Evolutionary conservation across 225 moss, liverwort and hornwort species (phyloP), one percentile per base, ranked within the genome.

Genomic region (Pseudisothecium myosuroides): DNA sequence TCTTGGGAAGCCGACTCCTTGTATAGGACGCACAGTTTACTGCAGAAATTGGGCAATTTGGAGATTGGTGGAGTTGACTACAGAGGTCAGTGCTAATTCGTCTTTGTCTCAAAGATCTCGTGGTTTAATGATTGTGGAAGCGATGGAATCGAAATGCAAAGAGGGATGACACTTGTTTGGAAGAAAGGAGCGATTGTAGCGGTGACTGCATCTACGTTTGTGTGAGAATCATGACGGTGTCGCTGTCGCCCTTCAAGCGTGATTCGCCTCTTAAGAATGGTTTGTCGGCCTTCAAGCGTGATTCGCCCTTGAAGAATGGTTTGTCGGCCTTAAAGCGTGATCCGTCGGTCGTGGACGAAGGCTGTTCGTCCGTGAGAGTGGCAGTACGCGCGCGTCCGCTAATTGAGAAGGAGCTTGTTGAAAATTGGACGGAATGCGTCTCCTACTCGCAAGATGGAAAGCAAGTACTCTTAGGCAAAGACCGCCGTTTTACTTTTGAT

Each of bases 401-500:
- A 76, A 88, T 96, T 84, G 98, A 98, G 94, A 96, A 96, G 90
- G 98, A 98, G 90, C 91, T 96, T 19, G 94, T 93, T 75, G 98
- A 98, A 89, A 96, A 95, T 75, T 96, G 98, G 90, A 88, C 90
- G 83, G 96, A 98, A 67, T 98, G 98, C 82, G 95, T 96, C 49
- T 89, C 94, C 41, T 97, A 98, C 83, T 93, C 97, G 76, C 87
- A 88, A 83, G 98, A 96, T 89, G 96, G 96, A 77, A 94, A 94
- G 80, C 92, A 98, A 90, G 91, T 98, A 85, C 80, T 95, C 32
- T 60, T 98, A 36, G 98, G 96, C 37, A 96, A 96, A 91, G 98
- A 98, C 81, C 94, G 96, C 59, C 92, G 96, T 56, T 98, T 98
- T 85, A 96, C 96, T 76, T 98, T 98, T 76, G 98, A 98, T 91